Evolutionary conservation across 164 flowering plant species (phyloP), one percentile per base, ranked within the genome.

Genomic region (Macadamia integrifolia): DNA sequence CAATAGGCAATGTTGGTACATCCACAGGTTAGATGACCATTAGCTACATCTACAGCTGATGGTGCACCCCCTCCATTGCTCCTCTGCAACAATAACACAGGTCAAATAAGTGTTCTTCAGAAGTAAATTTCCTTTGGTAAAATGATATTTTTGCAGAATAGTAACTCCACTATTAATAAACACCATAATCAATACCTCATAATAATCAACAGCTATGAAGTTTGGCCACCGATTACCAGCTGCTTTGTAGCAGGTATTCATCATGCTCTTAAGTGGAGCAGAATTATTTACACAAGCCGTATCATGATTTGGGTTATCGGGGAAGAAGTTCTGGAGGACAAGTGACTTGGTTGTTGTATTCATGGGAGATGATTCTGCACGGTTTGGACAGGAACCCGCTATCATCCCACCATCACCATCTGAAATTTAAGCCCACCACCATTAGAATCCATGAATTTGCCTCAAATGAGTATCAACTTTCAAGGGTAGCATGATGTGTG

Each of bases 51-150:
- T 23, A 81, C 78, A 6, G 96, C 92, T 64, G 82, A 80, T 2
- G 93, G 72, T 1, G 97, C 89, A 69, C 99, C 99, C 5, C 89
- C 89, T 44, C 97, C 92, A 67, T 94, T 91, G 60, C 93, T 94
- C 70, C 96, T 90, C 99, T 94, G 87, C 65, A 80, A 74, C 42
- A 57, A 40, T 43, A 52, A 75, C 9, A 11, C 30, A 56, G 48
- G 57, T n/a, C 57, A 10, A 14, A 32, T 57, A 44, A 43, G 13
- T n/a, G 17, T 60, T 48, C 29, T 17, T 10, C 1, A 14, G 57
- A 1, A 13, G 13, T 53, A 4, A 12, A 53, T 53, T 1, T 11
- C 6, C 57, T 17, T 53, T 12, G 17, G 17, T 53, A 3, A 17
- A 53, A 11, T 53, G 44, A 17, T 49, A 0, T 2, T 8, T 46